Base-by-base conservation (phyloP, 1,284 basidiomycete genomes). In the Ganoderma meredithae region DNA sequence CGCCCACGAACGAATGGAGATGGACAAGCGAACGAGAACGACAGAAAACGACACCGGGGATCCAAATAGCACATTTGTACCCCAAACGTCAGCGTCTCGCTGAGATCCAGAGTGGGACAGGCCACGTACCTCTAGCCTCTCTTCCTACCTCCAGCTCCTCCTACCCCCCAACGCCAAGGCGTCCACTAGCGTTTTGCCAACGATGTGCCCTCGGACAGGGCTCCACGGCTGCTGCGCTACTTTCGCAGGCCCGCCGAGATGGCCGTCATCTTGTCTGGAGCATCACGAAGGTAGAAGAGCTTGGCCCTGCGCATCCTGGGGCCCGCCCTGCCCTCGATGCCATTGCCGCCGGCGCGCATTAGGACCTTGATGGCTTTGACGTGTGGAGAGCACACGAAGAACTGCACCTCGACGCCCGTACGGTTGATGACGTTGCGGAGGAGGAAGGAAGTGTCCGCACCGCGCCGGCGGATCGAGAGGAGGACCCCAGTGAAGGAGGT, bases 351-450 rank as follows among this genome's bases (percentile, higher is more conserved):
- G 47, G 83, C 90, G 72, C 82, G 83, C 81, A 88, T 86, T 65
- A 92, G 79, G 63, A 97, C 83, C 81, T 90, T 90, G 79, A 98
- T 92, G 67, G 92, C 89, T 84, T 95, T 95, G 80, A 98, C 78
- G 78, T 94, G 87, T 39, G 96, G 96, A 63, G 90, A 93, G 77
- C 88, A 90, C 70, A 92, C 88, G 77, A 91, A 95, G 82, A 95
- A 94, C 76, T 91, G 92, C 90, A 95, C 92, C 83, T 98, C 96
- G 44, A 97, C 91, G 19, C 95, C 96, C 12, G 92, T 94, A 72
- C 94, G 86, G 75, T 95, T 93, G 67, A 98, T 87, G 73, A 97
- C 87, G 81, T 97, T 98, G 70, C 96, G 87, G 62, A 98, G 80
- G 61, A 90, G 84, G 77, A 98, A 94, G 43, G 88, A 90, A 31